Base-by-base conservation (phyloP, 805 yeast species). In the Teunomyces barrocoloradensis region DNA sequence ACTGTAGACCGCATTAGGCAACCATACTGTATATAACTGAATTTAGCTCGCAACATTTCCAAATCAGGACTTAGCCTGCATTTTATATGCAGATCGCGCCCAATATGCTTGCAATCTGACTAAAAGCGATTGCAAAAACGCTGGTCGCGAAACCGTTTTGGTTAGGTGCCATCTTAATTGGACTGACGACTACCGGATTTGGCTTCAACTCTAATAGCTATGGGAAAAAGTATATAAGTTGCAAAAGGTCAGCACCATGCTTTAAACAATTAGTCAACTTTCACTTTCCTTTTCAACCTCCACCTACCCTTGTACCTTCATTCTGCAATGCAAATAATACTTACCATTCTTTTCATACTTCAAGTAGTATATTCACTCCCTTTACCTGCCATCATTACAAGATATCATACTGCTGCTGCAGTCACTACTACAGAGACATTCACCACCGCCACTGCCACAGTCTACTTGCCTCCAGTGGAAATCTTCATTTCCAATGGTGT, bases 321-420 rank as follows among this genome's bases (percentile, higher is more conserved):
- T 13, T 32, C n/a, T 17, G 20, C n/a, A 36, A 37, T 37, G 40
- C 40, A 37, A 37, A 37, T 37, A 37, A 37, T 37, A 37, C 40
- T 37, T 37, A 20, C 40, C 9, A 12, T 37, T 6, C 40, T 37
- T 37, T 37, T 37, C 40, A 37, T 37, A 6, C 28, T 61, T 10
- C 63, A 61, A 21, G 48, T 58, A 17, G 56, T 59, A 5, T 21
- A 52, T 5, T 71, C 74, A 15, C 60, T 65, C 12, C 77, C 77
- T 2, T 43, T 73, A 13, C 73, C 74, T 45, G 63, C 64, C 42
- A 49, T 78, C 21, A 67, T 81, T 46, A 81, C 86, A 15, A 69
- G 84, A 59, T 64, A 65, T 33, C 82, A 79, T 56, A 80, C 85
- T 15, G 85, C 86, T 13, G 68, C 63, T 6, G 73, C 84, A 3